Evolutionary conservation across 441 rosid species (phyloP).

Genomic region (Isatis lusitanica): DNA sequence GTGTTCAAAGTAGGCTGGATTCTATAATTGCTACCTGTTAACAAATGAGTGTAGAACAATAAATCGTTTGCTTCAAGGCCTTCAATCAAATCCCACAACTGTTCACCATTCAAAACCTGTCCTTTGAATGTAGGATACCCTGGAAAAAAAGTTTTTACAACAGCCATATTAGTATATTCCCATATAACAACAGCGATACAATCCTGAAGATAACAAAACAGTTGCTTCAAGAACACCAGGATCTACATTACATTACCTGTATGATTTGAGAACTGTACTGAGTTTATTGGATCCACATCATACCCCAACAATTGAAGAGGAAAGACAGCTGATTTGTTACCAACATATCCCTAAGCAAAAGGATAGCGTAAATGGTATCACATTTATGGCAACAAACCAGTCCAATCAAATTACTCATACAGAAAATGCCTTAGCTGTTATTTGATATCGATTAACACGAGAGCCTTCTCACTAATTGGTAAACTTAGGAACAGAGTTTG

Average conservation of each 20-base stretch:
- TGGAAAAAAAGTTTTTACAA: constrained; percentile 35
- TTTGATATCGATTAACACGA: no score
- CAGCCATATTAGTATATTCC: constrained; percentile 9
- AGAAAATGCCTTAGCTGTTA: no score
- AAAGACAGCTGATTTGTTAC: constrained; percentile 95
- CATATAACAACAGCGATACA: constrained; percentile 11
- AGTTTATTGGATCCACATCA: constrained; percentile 97
- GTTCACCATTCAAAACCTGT: constrained; percentile 90
- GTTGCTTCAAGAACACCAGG: no score
- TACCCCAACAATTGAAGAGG: constrained; percentile 95
- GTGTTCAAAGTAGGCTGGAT: constrained; percentile 1
- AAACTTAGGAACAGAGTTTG: background rate
- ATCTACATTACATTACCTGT: constrained; percentile 50
- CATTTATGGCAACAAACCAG: background rate
- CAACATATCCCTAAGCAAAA: constrained; percentile 83
- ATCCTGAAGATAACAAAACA: constrained; percentile 18
- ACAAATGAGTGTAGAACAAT: constrained; percentile 83
- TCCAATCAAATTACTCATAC: background rate
- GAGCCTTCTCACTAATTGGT: background rate
- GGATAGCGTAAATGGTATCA: background rate
- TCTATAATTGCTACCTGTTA: constrained; percentile 59
- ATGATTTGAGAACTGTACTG: constrained; percentile 99
- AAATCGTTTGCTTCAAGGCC: constrained; percentile 91
- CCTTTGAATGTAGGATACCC: constrained; percentile 97
- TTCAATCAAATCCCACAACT: constrained; percentile 84